A percentile compares a stretch with the other conserved stretches of the same genome.
phyloP scores from a whole-genome alignment of 768 basidiomycete genomes.

The Fistulinella prunicolor region DNA sequence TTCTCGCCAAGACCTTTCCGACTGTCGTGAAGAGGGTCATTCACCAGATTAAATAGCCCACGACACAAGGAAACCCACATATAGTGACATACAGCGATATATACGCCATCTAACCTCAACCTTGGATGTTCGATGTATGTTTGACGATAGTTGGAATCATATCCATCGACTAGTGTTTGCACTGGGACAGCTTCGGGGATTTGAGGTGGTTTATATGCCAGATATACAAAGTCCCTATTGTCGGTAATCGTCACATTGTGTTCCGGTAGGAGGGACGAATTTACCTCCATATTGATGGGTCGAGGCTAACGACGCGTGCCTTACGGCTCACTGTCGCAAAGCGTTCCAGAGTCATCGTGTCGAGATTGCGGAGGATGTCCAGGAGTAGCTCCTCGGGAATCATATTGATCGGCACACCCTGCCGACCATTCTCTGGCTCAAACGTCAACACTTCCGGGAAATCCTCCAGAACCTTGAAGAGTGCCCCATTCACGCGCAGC shows the following conservation, averaged over 20 bases:
- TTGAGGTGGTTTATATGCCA: constrained; percentile 75
- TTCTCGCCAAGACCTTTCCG: constrained; percentile 76
- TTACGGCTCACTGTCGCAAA: constrained; percentile 75
- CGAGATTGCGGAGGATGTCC: constrained; percentile 61
- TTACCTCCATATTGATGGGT: constrained; percentile 75
- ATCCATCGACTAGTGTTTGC: constrained; percentile 47
- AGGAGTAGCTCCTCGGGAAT: constrained; percentile 80
- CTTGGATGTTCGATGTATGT: constrained; percentile 83
- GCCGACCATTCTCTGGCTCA: constrained; percentile 64
- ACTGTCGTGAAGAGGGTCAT: constrained; percentile 9
- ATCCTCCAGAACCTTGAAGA: constrained; percentile 46
- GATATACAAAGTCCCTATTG: constrained; percentile 57
- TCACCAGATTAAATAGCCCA: constrained; percentile 1
- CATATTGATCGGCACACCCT: constrained; percentile 49
- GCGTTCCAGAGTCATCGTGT: constrained; percentile 67
- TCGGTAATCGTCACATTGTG: constrained; percentile 8
- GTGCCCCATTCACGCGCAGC: constrained; percentile 33
- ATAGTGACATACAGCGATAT: constrained; percentile 90
- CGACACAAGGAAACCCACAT: constrained; percentile 48
- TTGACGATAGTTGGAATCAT: constrained; percentile 65
- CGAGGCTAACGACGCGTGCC: constrained; percentile 69
- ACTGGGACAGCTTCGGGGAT: constrained; percentile 53
- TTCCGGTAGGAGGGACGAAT: constrained; percentile 11
- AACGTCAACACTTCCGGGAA: constrained; percentile 57
- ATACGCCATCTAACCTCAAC: constrained; percentile 82